phyloP scores from a whole-genome alignment of 208 protist species.

The Lotmaria passim region DNA sequence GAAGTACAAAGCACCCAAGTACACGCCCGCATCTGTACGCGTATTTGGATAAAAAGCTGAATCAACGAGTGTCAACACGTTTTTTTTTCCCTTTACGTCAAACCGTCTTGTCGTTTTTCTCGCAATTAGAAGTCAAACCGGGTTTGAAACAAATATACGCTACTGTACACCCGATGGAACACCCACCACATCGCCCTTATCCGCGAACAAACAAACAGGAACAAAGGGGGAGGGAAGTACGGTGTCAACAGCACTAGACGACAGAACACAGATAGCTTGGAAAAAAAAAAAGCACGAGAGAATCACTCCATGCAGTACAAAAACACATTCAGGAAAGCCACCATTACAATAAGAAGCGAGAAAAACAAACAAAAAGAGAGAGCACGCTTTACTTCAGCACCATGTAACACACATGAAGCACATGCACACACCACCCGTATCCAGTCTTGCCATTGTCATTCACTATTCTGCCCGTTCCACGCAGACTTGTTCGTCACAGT shows the following conservation, averaged over 20 bases:
- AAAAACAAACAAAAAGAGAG: neutral
- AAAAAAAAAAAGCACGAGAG: no score
- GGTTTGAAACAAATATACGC: conserved; percentile 2
- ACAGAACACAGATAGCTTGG: neutral
- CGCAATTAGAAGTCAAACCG: neutral
- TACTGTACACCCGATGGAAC: neutral
- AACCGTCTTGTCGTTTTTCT: conserved; percentile 1
- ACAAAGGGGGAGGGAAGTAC: neutral
- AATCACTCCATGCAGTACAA: conserved; percentile 1
- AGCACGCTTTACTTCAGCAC: neutral
- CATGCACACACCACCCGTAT: neutral
- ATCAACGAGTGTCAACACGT: no score
- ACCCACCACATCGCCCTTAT: neutral
- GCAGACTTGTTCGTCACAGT: neutral
- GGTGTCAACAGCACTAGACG: neutral
- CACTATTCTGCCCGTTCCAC: neutral
- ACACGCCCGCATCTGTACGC: no score
- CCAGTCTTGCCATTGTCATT: neutral
- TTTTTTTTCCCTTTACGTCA: no score
- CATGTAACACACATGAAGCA: neutral
- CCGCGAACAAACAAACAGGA: neutral
- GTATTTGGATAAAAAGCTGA: no score
- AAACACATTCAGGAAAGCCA: neutral
- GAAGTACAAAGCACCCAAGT: no score
- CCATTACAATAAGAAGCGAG: conserved; percentile 1